Conservation (phyloP, 1,284 basidiomycete genomes). For the Polyporus tsugae region DNA sequence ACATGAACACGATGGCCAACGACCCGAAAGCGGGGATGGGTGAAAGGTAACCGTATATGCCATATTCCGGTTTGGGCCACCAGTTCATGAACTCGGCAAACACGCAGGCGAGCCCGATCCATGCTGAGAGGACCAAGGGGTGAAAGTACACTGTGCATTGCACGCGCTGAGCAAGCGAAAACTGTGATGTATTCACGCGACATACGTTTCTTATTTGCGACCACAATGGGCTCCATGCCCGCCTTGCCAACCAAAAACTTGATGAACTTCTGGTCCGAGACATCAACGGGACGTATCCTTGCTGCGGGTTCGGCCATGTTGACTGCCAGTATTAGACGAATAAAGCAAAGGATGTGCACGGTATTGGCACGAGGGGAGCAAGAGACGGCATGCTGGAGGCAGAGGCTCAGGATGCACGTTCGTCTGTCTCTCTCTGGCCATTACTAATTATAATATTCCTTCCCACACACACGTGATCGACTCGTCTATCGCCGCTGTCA, state of each 20-base stretch:
- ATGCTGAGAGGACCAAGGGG: constrained; percentile 64
- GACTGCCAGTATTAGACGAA: neutral
- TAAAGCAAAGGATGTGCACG: neutral
- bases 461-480: constrained; percentile 9
- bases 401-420: constrained; percentile 22
- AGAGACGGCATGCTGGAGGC: constrained; percentile 8
- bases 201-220: constrained; percentile 72
- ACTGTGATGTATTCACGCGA: constrained; percentile 16
- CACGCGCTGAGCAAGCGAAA: neutral
- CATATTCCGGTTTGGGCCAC: constrained; percentile 62
- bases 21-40: constrained; percentile 74
- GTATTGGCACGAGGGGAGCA: constrained; percentile 9
- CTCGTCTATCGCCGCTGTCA: neutral
- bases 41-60: constrained; percentile 58
- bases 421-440: constrained; percentile 17
- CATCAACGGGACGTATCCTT: constrained; percentile 62
- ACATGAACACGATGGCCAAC: constrained; percentile 70
- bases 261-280: constrained; percentile 63
- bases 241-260: constrained; percentile 75
- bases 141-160: constrained; percentile 62
- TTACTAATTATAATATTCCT: too few species aligned
- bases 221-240: constrained; percentile 74
- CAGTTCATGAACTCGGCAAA: constrained; percentile 69
- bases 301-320: constrained; percentile 45
- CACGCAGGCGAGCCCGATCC: constrained; percentile 64